phyloP scores from a whole-genome alignment of 2,329 filamentous ascomycete species.

The Aspergillus pseudotamarii region DNA sequence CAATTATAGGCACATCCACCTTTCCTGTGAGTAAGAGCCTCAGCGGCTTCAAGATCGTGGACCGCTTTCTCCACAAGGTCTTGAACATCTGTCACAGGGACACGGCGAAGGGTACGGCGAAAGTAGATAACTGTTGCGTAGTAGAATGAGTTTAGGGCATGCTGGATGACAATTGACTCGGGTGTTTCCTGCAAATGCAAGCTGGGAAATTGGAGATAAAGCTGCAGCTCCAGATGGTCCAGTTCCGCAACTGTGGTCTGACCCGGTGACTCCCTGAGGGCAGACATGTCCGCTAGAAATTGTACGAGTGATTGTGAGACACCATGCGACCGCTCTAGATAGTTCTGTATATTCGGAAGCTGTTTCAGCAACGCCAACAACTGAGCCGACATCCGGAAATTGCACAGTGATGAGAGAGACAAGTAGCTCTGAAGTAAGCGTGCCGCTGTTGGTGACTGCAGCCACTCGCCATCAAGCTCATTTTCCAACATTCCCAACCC shows the following conservation, averaged over 20 bases:
- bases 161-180: conserved; percentile 25
- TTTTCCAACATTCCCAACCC: conserved; percentile 26
- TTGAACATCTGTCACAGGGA: conserved; percentile 28
- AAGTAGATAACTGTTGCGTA: conserved; percentile 41
- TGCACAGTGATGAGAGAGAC: conserved; percentile 32
- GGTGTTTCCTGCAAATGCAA: conserved; percentile 24
- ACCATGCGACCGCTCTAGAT: conserved; percentile 33
- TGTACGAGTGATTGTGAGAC: conserved; percentile 31
- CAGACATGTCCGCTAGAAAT: conserved; percentile 27
- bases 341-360: conserved; percentile 24
- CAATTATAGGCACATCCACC: conserved; percentile 41
- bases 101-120: conserved; percentile 34
- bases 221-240: conserved; percentile 35
- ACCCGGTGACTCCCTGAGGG: conserved; percentile 27
- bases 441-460: conserved; percentile 17
- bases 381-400: conserved; percentile 26
- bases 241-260: conserved; percentile 23
- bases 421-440: conserved; percentile 32
- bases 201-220: conserved; percentile 30
- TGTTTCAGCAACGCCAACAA: conserved; percentile 24
- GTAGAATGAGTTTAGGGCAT: conserved; percentile 39
- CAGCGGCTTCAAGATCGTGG: conserved; percentile 35
- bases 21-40: conserved; percentile 28
- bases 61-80: conserved; percentile 36
- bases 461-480: conserved; percentile 24